Percentiles rank a stretch among this genome's conserved stretches.
Evolutionary conservation across 768 basidiomycete genomes (phyloP).

Genomic region (Hydnum rufescens): DNA sequence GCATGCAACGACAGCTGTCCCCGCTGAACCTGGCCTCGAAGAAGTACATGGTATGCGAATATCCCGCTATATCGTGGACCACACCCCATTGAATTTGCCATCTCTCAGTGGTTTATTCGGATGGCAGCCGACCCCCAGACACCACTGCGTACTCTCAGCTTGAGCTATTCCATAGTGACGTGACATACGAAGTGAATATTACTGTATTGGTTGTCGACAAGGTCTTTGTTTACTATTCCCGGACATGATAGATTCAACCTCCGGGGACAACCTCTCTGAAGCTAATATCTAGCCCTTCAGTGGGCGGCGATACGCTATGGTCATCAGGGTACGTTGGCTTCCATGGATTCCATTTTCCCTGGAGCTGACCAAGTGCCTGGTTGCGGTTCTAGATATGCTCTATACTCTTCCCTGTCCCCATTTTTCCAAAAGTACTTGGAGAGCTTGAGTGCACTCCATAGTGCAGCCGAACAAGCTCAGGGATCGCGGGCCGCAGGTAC

Average conservation of each 20-base stretch:
- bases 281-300: conserved; percentile 45
- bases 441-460: conserved; percentile 51
- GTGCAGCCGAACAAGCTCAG: conserved; percentile 57
- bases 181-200: conserved; percentile 45
- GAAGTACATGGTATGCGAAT: conserved; percentile 44
- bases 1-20: conserved; percentile 65
- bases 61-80: no score
- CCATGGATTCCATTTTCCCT: no score
- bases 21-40: conserved; percentile 50
- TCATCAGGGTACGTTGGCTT: conserved; percentile 45
- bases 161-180: conserved; percentile 72
- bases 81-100: no score
- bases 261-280: conserved; percentile 63
- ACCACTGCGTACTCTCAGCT: conserved; percentile 44
- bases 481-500: conserved; percentile 49
- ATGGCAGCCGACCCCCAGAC: conserved; percentile 38
- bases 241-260: conserved; percentile 28
- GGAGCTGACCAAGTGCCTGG: not conserved
- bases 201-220: not conserved
- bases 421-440: conserved; percentile 61
- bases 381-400: conserved; percentile 34
- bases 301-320: conserved; percentile 68
- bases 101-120: conserved; percentile 49
- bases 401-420: conserved; percentile 67
- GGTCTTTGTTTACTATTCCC: not conserved